These are phyloP conservation scores for Naganishia onofrii DNA, from an alignment of 768 basidiomycete genomes.

Conservation along the genomic window DNA sequence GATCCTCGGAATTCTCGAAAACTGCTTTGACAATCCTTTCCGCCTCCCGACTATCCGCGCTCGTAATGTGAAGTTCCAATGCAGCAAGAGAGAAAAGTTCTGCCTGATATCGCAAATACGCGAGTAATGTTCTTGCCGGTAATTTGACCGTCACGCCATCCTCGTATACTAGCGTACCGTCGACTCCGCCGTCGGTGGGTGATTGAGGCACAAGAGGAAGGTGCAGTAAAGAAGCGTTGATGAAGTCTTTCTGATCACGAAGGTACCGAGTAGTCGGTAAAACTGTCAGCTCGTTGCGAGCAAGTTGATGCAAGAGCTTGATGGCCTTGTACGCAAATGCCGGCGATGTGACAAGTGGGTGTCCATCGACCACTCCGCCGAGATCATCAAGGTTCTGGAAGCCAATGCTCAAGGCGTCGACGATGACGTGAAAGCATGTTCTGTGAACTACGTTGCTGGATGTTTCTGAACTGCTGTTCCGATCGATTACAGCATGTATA, in stretches of 20 bases:
- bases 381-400: constrained; percentile 12
- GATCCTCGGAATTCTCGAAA: constrained; percentile 16
- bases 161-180: constrained; percentile 4
- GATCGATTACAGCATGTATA: constrained; percentile 19
- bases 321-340: constrained; percentile 25
- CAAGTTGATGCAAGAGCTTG: constrained; percentile 27
- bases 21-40: constrained; percentile 25
- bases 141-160: constrained; percentile 15
- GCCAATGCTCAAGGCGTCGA: constrained; percentile 10
- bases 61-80: constrained; percentile 28
- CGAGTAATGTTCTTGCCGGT: constrained; percentile 9
- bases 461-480: constrained; percentile 8
- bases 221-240: constrained; percentile 19
- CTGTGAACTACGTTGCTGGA: background rate
- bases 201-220: constrained; percentile 4
- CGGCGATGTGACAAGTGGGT: constrained; percentile 6
- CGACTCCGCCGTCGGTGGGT: background rate
- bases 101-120: constrained; percentile 24
- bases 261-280: constrained; percentile 26
- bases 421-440: constrained; percentile 30
- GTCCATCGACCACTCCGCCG: background rate
- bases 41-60: constrained; percentile 7
- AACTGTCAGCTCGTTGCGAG: constrained; percentile 17
- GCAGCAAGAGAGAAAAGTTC: constrained; percentile 26
- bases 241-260: constrained; percentile 27